phyloP scores from a whole-genome alignment of 2,329 filamentous ascomycete species.

The Dissoconium aciculare region DNA sequence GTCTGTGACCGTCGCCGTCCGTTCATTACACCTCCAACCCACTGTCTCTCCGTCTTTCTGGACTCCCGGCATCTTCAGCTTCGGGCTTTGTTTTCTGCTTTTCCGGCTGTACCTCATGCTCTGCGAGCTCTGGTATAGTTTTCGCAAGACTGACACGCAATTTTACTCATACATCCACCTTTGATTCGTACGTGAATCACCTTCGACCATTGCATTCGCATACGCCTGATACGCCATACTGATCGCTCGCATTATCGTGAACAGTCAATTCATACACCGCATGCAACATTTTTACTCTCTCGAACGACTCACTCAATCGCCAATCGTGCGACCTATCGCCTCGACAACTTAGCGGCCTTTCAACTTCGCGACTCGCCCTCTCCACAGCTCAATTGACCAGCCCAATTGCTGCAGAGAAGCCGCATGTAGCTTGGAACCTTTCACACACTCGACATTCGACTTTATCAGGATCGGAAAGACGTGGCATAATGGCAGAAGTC shows the following conservation, averaged over 20 bases:
- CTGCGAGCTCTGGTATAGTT: not conserved
- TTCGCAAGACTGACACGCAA: too few species aligned
- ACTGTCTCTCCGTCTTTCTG: conserved; percentile 1
- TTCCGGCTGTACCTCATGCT: conserved; percentile 5
- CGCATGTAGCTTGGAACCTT: not conserved
- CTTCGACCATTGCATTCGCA: not conserved
- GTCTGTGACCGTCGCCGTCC: conserved; percentile 11
- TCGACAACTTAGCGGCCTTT: conserved; percentile 5
- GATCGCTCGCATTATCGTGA: not conserved
- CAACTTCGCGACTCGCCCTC: conserved; percentile 4
- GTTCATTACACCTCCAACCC: conserved; percentile 7
- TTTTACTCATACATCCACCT: too few species aligned
- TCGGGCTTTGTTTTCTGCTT: not conserved
- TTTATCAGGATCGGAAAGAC: conserved; percentile 1
- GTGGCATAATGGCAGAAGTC: conserved; percentile 17
- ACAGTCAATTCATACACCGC: conserved; percentile 1
- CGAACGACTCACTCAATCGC: conserved; percentile 1
- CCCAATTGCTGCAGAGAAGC: too few species aligned
- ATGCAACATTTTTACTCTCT: conserved; percentile 1
- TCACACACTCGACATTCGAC: not conserved
- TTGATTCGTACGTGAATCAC: conserved; percentile 1
- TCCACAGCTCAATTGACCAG: not conserved
- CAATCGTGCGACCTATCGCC: conserved; percentile 3
- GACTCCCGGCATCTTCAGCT: not conserved
- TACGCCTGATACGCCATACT: not conserved